Base-by-base conservation (phyloP, 148 eudicot species). In the Silene latifolia region DNA sequence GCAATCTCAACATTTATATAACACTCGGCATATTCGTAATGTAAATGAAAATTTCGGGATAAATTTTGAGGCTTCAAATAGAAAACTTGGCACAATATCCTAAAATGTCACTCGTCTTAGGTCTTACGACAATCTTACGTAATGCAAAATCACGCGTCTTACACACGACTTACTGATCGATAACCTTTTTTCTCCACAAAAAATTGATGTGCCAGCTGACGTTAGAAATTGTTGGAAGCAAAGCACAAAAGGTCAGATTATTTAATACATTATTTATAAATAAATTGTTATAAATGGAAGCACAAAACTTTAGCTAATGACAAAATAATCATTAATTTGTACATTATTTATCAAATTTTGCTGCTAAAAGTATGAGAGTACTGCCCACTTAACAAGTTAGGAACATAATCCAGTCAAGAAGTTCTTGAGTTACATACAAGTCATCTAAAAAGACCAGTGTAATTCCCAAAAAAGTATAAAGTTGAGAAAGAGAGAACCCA, bases 401-500 rank as follows among this genome's bases (percentile, higher is more conserved):
- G 62, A 54, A 75, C 47, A 80, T 24, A 64, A 71, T 62, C 32
- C 17, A 80, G 58, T 69, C 32, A 57, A 57, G 62, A 78, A 76
- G 72, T 60, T 65, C 62, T 80, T 58, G 83, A 80, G 83, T 80
- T 80, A 65, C 63, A 65, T 57, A 66, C 76, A 80, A 80, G 83
- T 72, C 51, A 76, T 59, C 73, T 71, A 47, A 80, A 80, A 12
- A 39, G 78, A 51, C 56, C 8, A 53, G 29, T 25, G 39, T 39
- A 23, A 32, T 20, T 20, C 63, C 69, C 46, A 2, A 48, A 53
- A 79, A 57, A 80, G 71, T 70, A 71, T 51, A 66, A 75, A 80
- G 75, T 67, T 67, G 56, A n/a, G 19, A 14, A 9, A 47, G 12
- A 32, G 23, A 21, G 20, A 23, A 51, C 17, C 1, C 14, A 44